A percentile compares a stretch with the other conserved stretches of the same genome.
phyloP scores from a whole-genome alignment of 2,329 filamentous ascomycete species.

The Paraconiothyrium sp. region DNA sequence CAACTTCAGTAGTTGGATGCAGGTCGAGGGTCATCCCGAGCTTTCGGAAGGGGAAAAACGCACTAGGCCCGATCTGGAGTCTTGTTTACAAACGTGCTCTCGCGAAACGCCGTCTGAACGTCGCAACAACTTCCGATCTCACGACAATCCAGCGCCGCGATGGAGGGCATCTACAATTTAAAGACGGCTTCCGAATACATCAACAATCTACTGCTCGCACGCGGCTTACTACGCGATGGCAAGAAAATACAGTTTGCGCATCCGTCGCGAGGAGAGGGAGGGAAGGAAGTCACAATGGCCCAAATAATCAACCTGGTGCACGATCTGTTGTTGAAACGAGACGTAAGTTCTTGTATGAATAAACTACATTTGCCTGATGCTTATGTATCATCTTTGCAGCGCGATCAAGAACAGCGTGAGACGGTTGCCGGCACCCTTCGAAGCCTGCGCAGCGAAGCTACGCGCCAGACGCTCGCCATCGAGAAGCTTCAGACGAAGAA shows the following conservation, averaged over 20 bases:
- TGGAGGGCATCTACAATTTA: constrained; percentile 61
- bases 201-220: constrained; percentile 72
- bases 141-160: constrained; percentile 21
- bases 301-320: constrained; percentile 93
- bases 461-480: constrained; percentile 76
- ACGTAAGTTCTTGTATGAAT: constrained; percentile 65
- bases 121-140: not conserved
- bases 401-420: constrained; percentile 89
- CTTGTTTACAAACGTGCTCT: constrained; percentile 18
- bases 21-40: not conserved
- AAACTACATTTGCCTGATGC: constrained; percentile 4
- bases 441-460: constrained; percentile 76
- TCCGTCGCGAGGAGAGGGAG: constrained; percentile 70
- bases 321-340: constrained; percentile 87
- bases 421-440: constrained; percentile 81
- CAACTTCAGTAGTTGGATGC: not conserved
- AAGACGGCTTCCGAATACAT: constrained; percentile 70
- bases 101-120: constrained; percentile 2
- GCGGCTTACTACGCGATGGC: constrained; percentile 70
- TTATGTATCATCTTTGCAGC: constrained; percentile 60
- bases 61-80: constrained; percentile 12
- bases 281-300: constrained; percentile 76
- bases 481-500: constrained; percentile 64
- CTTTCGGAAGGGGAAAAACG: not conserved
- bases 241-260: constrained; percentile 83